These are phyloP conservation scores for Apiospora marii DNA, from an alignment of 2,329 filamentous ascomycete species.

Conservation along the genomic window DNA sequence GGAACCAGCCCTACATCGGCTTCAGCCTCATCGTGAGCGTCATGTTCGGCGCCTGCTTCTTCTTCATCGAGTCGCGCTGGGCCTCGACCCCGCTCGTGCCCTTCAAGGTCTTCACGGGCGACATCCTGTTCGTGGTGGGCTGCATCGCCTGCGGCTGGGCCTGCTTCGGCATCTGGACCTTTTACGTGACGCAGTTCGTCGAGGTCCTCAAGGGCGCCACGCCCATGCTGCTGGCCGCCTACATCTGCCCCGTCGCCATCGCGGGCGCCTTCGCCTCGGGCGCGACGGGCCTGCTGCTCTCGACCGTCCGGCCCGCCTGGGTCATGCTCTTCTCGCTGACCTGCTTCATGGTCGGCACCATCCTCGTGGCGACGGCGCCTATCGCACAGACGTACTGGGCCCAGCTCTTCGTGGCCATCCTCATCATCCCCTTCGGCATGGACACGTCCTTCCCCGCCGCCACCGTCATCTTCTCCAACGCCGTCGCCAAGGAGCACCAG, in stretches of 20 bases:
- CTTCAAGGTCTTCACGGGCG: constrained; percentile 55
- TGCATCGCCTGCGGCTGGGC: constrained; percentile 63
- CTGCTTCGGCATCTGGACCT: constrained; percentile 61
- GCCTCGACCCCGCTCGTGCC: constrained; percentile 64
- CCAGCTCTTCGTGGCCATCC: constrained; percentile 55
- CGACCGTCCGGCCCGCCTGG: constrained; percentile 40
- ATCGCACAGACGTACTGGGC: constrained; percentile 60
- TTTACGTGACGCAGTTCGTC: constrained; percentile 59
- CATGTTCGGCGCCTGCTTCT: constrained; percentile 57
- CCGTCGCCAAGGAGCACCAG: constrained; percentile 39
- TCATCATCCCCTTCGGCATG: constrained; percentile 60
- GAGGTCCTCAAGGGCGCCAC: constrained; percentile 47
- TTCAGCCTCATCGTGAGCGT: constrained; percentile 59
- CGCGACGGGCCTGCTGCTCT: constrained; percentile 42
- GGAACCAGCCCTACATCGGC: constrained; percentile 58
- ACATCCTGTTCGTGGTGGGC: constrained; percentile 62
- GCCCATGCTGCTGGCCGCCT: constrained; percentile 44
- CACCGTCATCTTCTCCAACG: constrained; percentile 57
- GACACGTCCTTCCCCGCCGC: constrained; percentile 64
- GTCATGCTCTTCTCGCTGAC: constrained; percentile 37
- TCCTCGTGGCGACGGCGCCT: constrained; percentile 44
- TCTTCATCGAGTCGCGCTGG: constrained; percentile 56
- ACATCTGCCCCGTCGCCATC: constrained; percentile 38
- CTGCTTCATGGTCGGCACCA: constrained; percentile 36
- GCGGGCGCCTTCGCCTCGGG: constrained; percentile 42